Evolutionary conservation across 1,284 basidiomycete genomes (phyloP).

Genomic region (Ustilago sp.): DNA sequence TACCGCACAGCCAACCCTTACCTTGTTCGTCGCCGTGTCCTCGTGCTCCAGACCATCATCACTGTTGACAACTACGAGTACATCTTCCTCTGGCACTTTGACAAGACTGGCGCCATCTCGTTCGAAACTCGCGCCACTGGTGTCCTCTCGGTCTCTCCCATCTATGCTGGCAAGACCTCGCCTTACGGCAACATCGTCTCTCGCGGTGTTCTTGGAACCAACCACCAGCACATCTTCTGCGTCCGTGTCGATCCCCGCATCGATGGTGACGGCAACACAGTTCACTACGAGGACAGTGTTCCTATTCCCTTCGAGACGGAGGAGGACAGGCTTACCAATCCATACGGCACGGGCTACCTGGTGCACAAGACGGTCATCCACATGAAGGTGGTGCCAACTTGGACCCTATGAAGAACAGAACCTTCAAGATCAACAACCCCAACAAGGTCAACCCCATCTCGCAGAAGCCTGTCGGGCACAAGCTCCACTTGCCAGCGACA

Average conservation of each 20-base stretch:
- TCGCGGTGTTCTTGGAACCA: conserved; percentile 85
- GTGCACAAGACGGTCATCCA: conserved; percentile 64
- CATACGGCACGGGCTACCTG: conserved; percentile 68
- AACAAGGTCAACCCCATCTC: conserved; percentile 69
- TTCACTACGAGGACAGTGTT: conserved; percentile 71
- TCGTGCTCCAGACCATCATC: conserved; percentile 88
- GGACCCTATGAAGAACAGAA: conserved; percentile 33
- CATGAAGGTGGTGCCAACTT: conserved; percentile 55
- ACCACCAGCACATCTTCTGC: conserved; percentile 87
- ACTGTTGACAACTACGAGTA: conserved; percentile 87
- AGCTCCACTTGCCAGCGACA: conserved; percentile 75
- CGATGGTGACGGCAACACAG: conserved; percentile 85
- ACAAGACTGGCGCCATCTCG: conserved; percentile 81
- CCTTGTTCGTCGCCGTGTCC: conserved; percentile 81
- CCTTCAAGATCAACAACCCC: conserved; percentile 70
- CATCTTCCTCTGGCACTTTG: conserved; percentile 84
- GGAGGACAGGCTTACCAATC: conserved; percentile 69
- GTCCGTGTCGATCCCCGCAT: conserved; percentile 90
- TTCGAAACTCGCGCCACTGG: conserved; percentile 86
- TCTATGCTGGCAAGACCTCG: conserved; percentile 70
- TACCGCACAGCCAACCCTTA: conserved; percentile 81
- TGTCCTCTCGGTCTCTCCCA: conserved; percentile 72
- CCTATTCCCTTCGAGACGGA: conserved; percentile 68
- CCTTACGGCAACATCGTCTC: conserved; percentile 81
- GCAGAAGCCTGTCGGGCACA: conserved; percentile 81